These are phyloP conservation scores for Aquilaria yunnanensis DNA, from an alignment of 345 rosid genomes.

Conservation along the genomic window DNA sequence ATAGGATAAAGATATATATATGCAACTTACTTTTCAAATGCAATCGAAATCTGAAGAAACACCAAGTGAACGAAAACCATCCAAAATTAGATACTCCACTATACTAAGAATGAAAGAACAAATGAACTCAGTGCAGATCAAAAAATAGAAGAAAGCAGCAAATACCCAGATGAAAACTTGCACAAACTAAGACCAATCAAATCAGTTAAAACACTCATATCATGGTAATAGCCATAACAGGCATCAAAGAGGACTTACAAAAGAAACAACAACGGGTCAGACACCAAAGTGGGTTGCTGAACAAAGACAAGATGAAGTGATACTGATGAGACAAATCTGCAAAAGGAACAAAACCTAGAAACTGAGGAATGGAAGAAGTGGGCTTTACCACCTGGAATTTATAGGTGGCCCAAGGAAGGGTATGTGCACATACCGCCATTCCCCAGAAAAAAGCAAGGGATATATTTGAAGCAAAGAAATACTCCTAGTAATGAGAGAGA, in stretches of 20 bases:
- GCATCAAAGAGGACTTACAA: background rate
- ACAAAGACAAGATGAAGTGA: constrained; percentile 17
- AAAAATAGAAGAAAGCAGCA: background rate
- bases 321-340: constrained; percentile 16
- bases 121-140: background rate
- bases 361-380: constrained; percentile 1
- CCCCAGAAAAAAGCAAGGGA: constrained; percentile 17
- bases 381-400: constrained; percentile 11
- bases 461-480: constrained; percentile 1
- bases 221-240: background rate
- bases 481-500: too few species aligned
- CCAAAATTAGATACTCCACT: background rate
- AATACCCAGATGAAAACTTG: background rate
- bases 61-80: background rate
- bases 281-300: constrained; percentile 20
- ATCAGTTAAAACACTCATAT: background rate
- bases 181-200: background rate
- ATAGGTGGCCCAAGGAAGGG: constrained; percentile 15
- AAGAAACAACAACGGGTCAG: background rate
- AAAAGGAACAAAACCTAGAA: constrained; percentile 19
- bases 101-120: background rate
- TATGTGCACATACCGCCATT: constrained; percentile 16
- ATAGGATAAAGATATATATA: background rate
- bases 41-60: background rate
- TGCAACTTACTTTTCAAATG: background rate